Conservation (phyloP, 148 eudicot species). For the Salicornia ramosissima region DNA sequence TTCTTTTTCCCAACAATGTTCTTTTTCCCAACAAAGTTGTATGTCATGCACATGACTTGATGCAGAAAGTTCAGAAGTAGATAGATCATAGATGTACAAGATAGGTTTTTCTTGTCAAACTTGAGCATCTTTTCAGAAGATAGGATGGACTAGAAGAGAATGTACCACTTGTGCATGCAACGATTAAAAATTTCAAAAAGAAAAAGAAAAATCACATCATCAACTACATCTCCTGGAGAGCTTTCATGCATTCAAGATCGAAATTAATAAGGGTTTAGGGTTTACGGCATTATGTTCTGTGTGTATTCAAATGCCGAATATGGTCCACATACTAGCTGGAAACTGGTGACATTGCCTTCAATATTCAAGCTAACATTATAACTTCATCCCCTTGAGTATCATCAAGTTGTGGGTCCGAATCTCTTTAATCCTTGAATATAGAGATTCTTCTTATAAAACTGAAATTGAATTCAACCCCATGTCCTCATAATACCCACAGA, state of each 20-base stretch:
- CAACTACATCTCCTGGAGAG: background rate
- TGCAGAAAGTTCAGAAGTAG: too few species aligned
- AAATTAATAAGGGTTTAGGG: background rate
- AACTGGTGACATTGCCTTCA: background rate
- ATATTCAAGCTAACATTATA: background rate
- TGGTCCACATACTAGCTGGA: constrained; percentile 11
- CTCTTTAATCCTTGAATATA: background rate
- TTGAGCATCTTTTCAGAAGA: too few species aligned
- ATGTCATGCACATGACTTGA: too few species aligned
- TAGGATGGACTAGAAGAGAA: too few species aligned
- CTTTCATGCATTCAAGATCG: constrained; percentile 3
- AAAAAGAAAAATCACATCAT: too few species aligned
- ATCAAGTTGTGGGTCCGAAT: background rate
- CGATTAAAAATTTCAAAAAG: too few species aligned
- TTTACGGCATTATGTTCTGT: background rate
- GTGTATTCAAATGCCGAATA: background rate
- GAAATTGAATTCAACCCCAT: background rate
- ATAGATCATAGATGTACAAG: too few species aligned
- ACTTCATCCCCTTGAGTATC: background rate
- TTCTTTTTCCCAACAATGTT: too few species aligned
- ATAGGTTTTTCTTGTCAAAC: too few species aligned
- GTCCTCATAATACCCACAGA: background rate
- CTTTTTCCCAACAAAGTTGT: too few species aligned
- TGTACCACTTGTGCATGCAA: too few species aligned
- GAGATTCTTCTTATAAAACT: background rate